Evolutionary conservation across 257 asterid genomes (phyloP), one percentile per base, ranked within the genome.

Genomic region (Dorcoceras hygrometricum): DNA sequence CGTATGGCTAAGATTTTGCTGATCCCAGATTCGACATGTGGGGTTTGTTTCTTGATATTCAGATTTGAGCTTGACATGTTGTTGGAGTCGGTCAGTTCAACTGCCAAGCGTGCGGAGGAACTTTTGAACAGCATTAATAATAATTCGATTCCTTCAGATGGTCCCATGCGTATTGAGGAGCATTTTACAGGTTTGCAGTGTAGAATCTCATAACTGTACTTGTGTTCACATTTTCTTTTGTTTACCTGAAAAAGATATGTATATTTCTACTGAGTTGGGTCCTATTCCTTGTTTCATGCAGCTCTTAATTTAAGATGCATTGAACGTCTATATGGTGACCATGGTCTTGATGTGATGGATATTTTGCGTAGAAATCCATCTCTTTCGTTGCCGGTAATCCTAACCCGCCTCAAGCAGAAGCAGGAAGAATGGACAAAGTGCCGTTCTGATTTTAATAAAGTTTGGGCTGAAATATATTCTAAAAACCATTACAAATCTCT

Each of bases 51-150:
- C 57, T 76, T 50, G 63, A 62, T 73, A 14, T 58, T 73, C 84
- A 94, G 99, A 76, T 94, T 89, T 82, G 99, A 94, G 86, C 85
- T 94, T 57, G 99, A 94, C 78, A 94, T 94, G 99, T 78, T 94
- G 74, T 75, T 94, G 84, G 99, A 94, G 72, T 91, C 95, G 0
- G 95, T 89, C 73, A 86, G 84, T 78, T 89, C 98, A 29, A 77
- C 99, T 65, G 79, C 90, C 50, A 89, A 86, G 86, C 90, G 85
- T 26, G 96, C 80, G 4, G 99, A 94, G 87, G 99, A 94, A 71
- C 81, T 90, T 63, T 68, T 87, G 80, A 84, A 83, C 71, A 68
- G 79, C 69, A 76, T 84, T 59, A 89, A 76, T 70, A 87, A 79
- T 71, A 88, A 86, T 63, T 60, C 93, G 51, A 62, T 78, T 73